Base-by-base conservation (phyloP, 2,329 filamentous ascomycete species). In the Pyrenophora tritici-repentis region DNA sequence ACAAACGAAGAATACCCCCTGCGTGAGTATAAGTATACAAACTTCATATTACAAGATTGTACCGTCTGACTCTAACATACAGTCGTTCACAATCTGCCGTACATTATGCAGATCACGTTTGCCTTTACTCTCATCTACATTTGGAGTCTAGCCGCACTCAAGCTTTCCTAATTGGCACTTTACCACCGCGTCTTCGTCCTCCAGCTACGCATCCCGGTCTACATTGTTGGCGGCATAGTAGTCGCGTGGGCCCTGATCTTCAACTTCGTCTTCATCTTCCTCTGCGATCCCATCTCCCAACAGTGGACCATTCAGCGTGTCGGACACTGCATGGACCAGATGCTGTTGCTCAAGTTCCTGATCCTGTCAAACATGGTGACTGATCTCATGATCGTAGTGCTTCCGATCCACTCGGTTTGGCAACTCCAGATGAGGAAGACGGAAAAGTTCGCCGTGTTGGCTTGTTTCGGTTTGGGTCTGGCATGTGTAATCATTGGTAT, bases 311-410 rank as follows among this genome's bases (percentile, higher is more conserved):
- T 62, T 10, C 29, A 55, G 17, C 59, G 59, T 32, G 52, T 61
- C 16, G 61, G 61, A 37, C 54, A 61, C 40, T 63, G 61, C 47
- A 53, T 63, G 56, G 61, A 63, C 34, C 61, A 63, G 41, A 63
- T 62, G 4, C 37, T 63, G 6, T 18, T 63, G 10, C 42, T 63
- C 29, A 59, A 62, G 42, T 55, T 31, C 13, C 24, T 63, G 20
- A 63, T 63, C 29, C 24, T 62, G 34, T 55, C 59, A 14, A 63
- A 63, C 24, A 38, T 61, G 32, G 26, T 50, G 6, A 63, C 59
- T 0, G 61, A 61, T 36, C 13, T 63, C 13, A 46, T 61, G 24
- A 62, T 63, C 12, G 57, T 61, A 1, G 39, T 52, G 1, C 37
- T 63, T 3, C 61, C 61, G 2, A 54, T 63, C 6, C 50, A 50